Conservation (phyloP, 2,329 filamentous ascomycete species). For the Dendryphion nanum region DNA sequence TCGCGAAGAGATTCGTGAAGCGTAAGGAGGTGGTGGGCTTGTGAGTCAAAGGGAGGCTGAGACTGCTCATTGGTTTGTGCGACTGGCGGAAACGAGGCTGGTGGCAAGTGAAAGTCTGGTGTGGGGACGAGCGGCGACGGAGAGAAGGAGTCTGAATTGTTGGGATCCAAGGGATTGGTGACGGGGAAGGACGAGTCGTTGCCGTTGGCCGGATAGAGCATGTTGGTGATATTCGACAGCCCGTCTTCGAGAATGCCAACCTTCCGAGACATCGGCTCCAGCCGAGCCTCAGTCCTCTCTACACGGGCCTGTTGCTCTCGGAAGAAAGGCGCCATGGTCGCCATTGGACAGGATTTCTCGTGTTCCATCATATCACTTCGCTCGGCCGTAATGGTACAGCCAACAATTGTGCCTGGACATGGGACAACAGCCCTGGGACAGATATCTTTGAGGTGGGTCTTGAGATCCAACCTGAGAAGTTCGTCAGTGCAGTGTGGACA, state of each 20-base stretch:
- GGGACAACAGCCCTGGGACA: conserved; percentile 44
- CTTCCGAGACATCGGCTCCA: conserved; percentile 44
- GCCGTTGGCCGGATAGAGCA: conserved; percentile 37
- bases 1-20: conserved; percentile 61
- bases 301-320: conserved; percentile 43
- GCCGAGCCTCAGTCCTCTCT: conserved; percentile 44
- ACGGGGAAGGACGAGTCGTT: conserved; percentile 32
- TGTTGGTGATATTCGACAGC: conserved; percentile 43
- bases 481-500: conserved; percentile 45
- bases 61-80: conserved; percentile 21
- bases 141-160: conserved; percentile 22
- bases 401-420: conserved; percentile 45
- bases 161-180: conserved; percentile 33
- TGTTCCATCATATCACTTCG: conserved; percentile 42
- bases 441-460: conserved; percentile 39
- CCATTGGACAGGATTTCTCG: conserved; percentile 44
- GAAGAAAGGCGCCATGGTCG: conserved; percentile 47
- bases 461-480: conserved; percentile 43
- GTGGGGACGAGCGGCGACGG: conserved; percentile 35
- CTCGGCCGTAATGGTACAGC: conserved; percentile 43
- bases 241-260: conserved; percentile 47
- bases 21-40: conserved; percentile 58
- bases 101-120: conserved; percentile 33
- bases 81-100: conserved; percentile 32
- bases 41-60: conserved; percentile 44